A percentile compares a stretch with the other conserved stretches of the same genome.
These are phyloP conservation scores for Venturia nashicola DNA, from an alignment of 2,329 filamentous ascomycete genomes.

Conservation along the genomic window DNA sequence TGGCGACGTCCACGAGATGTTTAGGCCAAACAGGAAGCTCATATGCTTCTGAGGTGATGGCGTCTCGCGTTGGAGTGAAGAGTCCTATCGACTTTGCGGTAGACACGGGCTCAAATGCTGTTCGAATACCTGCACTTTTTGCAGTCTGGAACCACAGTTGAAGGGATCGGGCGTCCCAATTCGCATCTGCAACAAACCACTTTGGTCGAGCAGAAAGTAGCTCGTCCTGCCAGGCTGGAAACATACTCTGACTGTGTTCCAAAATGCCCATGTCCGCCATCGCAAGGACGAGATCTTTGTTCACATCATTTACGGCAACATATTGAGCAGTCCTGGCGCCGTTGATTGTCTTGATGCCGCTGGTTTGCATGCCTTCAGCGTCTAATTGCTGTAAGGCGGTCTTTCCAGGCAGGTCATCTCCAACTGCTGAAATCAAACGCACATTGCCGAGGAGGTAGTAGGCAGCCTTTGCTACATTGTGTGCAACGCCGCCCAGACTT, in stretches of 20 bases:
- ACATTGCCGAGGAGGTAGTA: conserved; percentile 56
- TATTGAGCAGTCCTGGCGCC: conserved; percentile 74
- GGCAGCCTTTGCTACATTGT: conserved; percentile 80
- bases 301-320: conserved; percentile 72
- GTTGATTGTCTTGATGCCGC: conserved; percentile 36
- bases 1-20: conserved; percentile 58
- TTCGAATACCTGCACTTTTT: conserved; percentile 41
- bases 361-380: conserved; percentile 50
- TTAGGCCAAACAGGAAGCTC: conserved; percentile 40
- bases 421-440: conserved; percentile 67
- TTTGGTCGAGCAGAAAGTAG: conserved; percentile 51
- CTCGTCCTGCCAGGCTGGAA: neutral
- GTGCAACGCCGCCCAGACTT: conserved; percentile 79
- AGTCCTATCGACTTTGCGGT: conserved; percentile 61
- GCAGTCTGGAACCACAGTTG: conserved; percentile 54
- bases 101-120: conserved; percentile 85
- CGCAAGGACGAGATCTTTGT: conserved; percentile 75
- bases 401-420: conserved; percentile 65
- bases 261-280: conserved; percentile 95
- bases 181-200: conserved; percentile 77
- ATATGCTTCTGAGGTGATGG: neutral
- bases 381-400: conserved; percentile 57
- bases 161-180: conserved; percentile 62
- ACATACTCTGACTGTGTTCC: conserved; percentile 30
- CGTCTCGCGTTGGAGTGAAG: conserved; percentile 34